Percentiles rank a stretch among this genome's conserved stretches.
Evolutionary conservation across 2,329 filamentous ascomycete genomes (phyloP).

Genomic region (Drechslerella coelobrocha): DNA sequence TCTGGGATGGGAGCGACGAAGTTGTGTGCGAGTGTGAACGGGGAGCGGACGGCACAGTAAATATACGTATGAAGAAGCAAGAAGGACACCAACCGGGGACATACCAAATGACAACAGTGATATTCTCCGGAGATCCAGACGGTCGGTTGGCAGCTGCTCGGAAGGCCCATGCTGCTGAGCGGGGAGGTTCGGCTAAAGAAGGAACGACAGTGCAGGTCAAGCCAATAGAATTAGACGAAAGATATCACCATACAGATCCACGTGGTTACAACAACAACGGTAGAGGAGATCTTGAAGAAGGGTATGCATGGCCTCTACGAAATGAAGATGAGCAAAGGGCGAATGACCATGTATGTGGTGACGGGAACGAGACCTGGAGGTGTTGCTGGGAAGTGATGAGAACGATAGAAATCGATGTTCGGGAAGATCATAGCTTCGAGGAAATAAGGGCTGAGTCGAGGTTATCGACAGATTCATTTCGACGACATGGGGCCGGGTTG

Average conservation of each 20-base stretch:
- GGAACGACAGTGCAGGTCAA: conserved; percentile 29
- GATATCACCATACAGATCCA: background rate
- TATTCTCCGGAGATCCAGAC: conserved; percentile 46
- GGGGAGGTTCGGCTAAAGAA: conserved; percentile 26
- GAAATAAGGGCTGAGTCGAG: conserved; percentile 27
- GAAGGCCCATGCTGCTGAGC: conserved; percentile 34
- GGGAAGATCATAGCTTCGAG: conserved; percentile 46
- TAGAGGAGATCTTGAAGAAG: conserved; percentile 22
- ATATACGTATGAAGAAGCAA: conserved; percentile 16
- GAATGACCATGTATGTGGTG: background rate
- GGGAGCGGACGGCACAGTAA: conserved; percentile 11
- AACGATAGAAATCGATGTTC: conserved; percentile 43
- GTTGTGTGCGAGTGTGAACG: conserved; percentile 24
- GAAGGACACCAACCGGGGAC: conserved; percentile 20
- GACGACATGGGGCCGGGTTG: background rate
- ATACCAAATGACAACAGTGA: conserved; percentile 45
- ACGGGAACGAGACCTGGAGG: background rate
- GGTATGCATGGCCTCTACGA: background rate
- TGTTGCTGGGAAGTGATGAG: conserved; percentile 47
- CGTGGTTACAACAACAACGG: background rate
- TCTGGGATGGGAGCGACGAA: conserved; percentile 48
- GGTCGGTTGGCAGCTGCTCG: conserved; percentile 24
- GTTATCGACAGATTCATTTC: conserved; percentile 38
- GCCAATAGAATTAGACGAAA: conserved; percentile 10
- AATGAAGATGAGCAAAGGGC: conserved; percentile 13